These are phyloP conservation scores for Leishmania major DNA, from an alignment of 208 protist genomes.

Conservation along the genomic window DNA sequence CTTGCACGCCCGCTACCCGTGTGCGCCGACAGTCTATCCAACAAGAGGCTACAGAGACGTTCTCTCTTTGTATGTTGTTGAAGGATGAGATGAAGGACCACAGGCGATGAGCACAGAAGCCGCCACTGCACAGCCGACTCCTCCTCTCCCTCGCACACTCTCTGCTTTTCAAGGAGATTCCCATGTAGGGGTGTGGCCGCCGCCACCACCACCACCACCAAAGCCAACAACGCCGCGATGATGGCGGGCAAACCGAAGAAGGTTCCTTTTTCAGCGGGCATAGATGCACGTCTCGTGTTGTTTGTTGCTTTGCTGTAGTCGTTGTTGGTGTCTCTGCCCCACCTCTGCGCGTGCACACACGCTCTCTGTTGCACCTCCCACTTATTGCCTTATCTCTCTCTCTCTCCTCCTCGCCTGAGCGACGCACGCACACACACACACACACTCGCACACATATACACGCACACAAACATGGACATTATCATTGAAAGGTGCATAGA, in stretches of 20 bases:
- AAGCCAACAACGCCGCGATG: too few species aligned
- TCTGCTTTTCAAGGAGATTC: not conserved
- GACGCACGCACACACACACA: not conserved
- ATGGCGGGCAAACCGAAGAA: not conserved
- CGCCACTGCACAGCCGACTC: not conserved
- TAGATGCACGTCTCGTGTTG: too few species aligned
- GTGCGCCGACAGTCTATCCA: not conserved
- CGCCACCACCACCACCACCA: not conserved
- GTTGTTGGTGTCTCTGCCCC: too few species aligned
- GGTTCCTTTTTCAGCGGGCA: too few species aligned
- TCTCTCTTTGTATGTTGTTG: not conserved
- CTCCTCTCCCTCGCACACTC: not conserved
- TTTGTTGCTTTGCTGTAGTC: too few species aligned
- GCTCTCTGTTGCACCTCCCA: not conserved
- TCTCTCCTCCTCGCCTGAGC: not conserved
- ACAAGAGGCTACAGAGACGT: not conserved
- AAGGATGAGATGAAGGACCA: not conserved
- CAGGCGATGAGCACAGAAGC: not conserved
- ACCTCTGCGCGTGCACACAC: not conserved
- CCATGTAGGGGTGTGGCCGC: not conserved
- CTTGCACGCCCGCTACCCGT: not conserved
- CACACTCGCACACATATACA: too few species aligned
- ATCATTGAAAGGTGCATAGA: not conserved
- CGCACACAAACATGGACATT: too few species aligned
- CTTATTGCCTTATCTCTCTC: not conserved